A percentile compares a stretch with the other conserved stretches of the same genome.
Evolutionary conservation across 2,329 filamentous ascomycete species (phyloP).

Genomic region (Coccinonectria pachysandricola): DNA sequence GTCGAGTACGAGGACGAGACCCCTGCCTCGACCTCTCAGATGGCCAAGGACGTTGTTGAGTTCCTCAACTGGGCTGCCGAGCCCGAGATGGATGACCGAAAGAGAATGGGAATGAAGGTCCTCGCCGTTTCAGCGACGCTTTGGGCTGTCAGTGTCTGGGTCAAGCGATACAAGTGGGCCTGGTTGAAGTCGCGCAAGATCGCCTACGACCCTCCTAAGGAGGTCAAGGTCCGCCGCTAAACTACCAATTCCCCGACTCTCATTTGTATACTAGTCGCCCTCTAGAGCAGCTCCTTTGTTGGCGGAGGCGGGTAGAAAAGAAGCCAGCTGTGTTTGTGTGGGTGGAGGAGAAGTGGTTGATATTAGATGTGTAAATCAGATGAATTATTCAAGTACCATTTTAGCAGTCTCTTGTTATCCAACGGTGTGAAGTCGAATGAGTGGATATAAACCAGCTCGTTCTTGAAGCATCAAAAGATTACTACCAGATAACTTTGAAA

Average conservation of each 20-base stretch:
- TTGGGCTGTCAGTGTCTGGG: slow-evolving; percentile 84
- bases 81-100: slow-evolving; percentile 98
- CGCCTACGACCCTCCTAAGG: slow-evolving; percentile 68
- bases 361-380: slow-evolving; percentile 42
- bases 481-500: no score
- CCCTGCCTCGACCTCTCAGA: slow-evolving; percentile 89
- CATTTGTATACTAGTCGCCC: slow-evolving; percentile 34
- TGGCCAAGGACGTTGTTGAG: slow-evolving; percentile 98
- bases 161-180: slow-evolving; percentile 99
- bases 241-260: slow-evolving; percentile 18
- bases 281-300: slow-evolving; percentile 33
- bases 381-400: slow-evolving; percentile 32
- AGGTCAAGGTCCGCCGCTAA: slow-evolving; percentile 40
- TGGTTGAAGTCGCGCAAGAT: slow-evolving; percentile 94
- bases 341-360: no score
- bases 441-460: no score
- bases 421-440: no score
- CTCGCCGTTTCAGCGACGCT: slow-evolving; percentile 69
- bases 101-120: slow-evolving; percentile 99
- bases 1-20: slow-evolving; percentile 98
- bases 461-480: no score
- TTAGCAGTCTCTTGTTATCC: no score
- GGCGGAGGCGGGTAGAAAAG: slow-evolving; percentile 31
- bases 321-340: slow-evolving; percentile 19
- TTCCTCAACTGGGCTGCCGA: slow-evolving; percentile 99